A percentile compares a stretch with the other conserved stretches of the same genome.
Conservation (phyloP, 805 yeast species). For the Yarrowia yakushimensis region DNA sequence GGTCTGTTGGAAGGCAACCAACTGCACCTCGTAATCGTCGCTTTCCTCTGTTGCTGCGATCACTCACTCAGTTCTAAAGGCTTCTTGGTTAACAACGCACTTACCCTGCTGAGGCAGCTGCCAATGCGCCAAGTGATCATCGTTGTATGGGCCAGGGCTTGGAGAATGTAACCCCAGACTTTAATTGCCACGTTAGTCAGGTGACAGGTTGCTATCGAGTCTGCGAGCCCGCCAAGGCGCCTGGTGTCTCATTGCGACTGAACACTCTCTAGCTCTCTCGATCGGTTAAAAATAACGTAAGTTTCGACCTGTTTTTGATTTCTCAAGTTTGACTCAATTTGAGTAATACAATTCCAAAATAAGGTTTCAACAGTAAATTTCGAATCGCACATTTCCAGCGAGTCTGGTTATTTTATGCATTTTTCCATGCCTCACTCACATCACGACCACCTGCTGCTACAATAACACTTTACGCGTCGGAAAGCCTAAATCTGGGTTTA, state of each 20-base stretch:
- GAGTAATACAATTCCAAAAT: background rate
- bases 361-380: background rate
- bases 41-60: background rate
- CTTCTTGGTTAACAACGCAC: background rate
- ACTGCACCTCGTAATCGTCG: background rate
- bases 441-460: background rate
- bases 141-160: background rate
- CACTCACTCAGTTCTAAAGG: background rate
- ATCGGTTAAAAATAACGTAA: background rate
- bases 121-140: background rate
- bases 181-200: background rate
- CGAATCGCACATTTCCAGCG: background rate
- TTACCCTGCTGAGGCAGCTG: slow-evolving; percentile 2
- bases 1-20: background rate
- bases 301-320: background rate
- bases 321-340: background rate
- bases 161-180: background rate
- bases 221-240: background rate
- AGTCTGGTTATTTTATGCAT: background rate
- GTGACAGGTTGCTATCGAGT: background rate
- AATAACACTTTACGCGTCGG: background rate
- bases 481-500: background rate
- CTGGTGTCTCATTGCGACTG: background rate
- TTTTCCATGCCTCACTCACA: background rate
- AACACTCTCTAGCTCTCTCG: background rate